A percentile compares a stretch with the other conserved stretches of the same genome.
Conservation (phyloP, 495 filamentous ascomycete species). For the Jackrogersella minutella region DNA sequence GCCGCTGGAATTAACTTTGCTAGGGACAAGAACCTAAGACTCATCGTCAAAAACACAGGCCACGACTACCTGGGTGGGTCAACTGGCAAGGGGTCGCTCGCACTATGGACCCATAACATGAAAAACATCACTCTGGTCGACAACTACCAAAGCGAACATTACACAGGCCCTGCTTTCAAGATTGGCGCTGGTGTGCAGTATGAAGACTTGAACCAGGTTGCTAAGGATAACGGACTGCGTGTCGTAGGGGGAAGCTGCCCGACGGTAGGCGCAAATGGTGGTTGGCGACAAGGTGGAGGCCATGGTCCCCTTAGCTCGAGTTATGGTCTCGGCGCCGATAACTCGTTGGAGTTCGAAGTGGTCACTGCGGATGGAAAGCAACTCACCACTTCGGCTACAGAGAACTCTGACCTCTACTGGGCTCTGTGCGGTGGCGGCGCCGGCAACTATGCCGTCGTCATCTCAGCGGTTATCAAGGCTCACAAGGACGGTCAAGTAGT, state of each 20-base stretch:
- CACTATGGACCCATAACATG: not conserved
- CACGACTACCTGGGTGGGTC: conserved; percentile 56
- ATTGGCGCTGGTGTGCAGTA: not conserved
- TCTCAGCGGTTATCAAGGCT: conserved; percentile 52
- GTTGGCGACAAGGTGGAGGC: conserved; percentile 66
- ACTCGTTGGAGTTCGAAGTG: conserved; percentile 64
- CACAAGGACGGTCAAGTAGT: conserved; percentile 30
- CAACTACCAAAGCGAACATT: not conserved
- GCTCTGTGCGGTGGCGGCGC: conserved; percentile 65
- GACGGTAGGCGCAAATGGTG: conserved; percentile 55
- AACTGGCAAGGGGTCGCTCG: conserved; percentile 26
- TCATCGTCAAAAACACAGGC: conserved; percentile 56
- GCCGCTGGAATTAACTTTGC: conserved; percentile 52
- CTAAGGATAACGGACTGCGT: not conserved
- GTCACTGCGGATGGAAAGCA: conserved; percentile 56
- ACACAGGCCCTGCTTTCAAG: not conserved
- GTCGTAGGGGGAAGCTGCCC: conserved; percentile 37
- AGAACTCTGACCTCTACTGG: conserved; percentile 66
- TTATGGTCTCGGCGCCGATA: conserved; percentile 67
- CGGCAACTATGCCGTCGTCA: conserved; percentile 60
- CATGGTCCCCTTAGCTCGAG: conserved; percentile 59
- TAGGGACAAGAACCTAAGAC: conserved; percentile 49
- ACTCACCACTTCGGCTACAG: conserved; percentile 51
- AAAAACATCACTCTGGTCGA: not conserved
- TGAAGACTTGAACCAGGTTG: not conserved